Conservation (phyloP, 2,329 filamentous ascomycete genomes). For the Diplodia seriata region DNA sequence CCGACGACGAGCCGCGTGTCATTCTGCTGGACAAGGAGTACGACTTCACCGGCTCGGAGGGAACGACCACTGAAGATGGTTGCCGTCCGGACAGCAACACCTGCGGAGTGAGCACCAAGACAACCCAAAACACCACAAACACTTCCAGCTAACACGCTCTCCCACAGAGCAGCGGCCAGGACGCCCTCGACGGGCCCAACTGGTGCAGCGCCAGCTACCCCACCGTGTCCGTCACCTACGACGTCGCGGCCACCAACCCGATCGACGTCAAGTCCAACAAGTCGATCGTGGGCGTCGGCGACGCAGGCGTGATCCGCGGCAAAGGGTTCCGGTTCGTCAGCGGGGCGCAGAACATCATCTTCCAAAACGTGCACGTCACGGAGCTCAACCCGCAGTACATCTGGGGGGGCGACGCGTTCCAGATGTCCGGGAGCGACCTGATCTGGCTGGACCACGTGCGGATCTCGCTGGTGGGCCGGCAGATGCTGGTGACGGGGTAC, state of each 20-base stretch:
- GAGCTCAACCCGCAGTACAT: slow-evolving; percentile 49
- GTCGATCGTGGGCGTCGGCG: slow-evolving; percentile 51
- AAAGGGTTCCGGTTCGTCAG: slow-evolving; percentile 50
- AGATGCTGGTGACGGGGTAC: slow-evolving; percentile 49
- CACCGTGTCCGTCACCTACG: slow-evolving; percentile 40
- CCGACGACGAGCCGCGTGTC: slow-evolving; percentile 37
- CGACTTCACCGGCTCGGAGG: slow-evolving; percentile 41
- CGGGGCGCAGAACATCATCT: slow-evolving; percentile 47
- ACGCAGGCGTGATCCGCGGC: slow-evolving; percentile 51
- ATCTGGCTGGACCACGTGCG: slow-evolving; percentile 40
- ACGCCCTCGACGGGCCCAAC: slow-evolving; percentile 18
- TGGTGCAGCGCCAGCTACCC: slow-evolving; percentile 27
- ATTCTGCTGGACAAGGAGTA: slow-evolving; percentile 39
- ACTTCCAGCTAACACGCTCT: background rate
- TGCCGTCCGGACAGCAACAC: slow-evolving; percentile 25
- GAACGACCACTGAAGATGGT: slow-evolving; percentile 24
- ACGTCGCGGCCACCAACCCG: slow-evolving; percentile 41
- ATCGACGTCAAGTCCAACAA: slow-evolving; percentile 52
- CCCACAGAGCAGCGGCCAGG: slow-evolving; percentile 14
- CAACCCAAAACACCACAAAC: background rate
- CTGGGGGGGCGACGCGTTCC: slow-evolving; percentile 51
- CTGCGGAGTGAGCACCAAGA: slow-evolving; percentile 42
- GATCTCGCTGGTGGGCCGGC: slow-evolving; percentile 54
- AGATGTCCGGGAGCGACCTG: slow-evolving; percentile 44
- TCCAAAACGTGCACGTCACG: slow-evolving; percentile 50